Evolutionary conservation across 352 stramenopile genomes (phyloP), one percentile per base, ranked within the genome.

Genomic region (Elongisporangium senticosum): DNA sequence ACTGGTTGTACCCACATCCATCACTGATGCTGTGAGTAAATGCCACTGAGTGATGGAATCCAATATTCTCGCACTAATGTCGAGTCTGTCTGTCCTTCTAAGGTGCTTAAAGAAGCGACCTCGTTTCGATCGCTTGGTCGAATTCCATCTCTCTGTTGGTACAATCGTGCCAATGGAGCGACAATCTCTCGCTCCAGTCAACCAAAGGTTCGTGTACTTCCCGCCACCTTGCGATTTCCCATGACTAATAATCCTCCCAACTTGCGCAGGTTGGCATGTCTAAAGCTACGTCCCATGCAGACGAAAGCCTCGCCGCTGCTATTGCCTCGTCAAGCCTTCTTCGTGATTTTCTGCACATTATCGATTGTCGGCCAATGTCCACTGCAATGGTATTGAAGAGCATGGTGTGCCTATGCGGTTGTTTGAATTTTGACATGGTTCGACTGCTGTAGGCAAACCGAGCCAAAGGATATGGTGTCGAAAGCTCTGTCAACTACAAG

Each of bases 401-500:
- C 10, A 37, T 33, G 65, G 50, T 33, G 37, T 61, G 90, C 74
- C 51, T 84, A 68, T 68, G 85, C 65, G 88, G 74, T 28, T 48
- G 33, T 15, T 19, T 17, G 10, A n/a, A 20, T 56, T 43, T 20
- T 19, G 20, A 24, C 15, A 7, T 49, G 17, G 17, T 59, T 54
- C 24, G 7, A 2, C 7, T 55, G n/a, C 19, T 24, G 0, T 21
- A 87, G 62, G 83, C 79, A 19, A 88, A 95, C 47, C 83, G 83
- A 24, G 79, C 97, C 65, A 85, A 97, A 73, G 87, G 96, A 58
- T 98, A 96, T 72, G 94, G 96, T 37, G 96, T 98, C 54, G 96
- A 99, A 69, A 98, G 96, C 71, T 92, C 86, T 0, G 93, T 96
- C 43, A 95, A 98, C 72, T 99, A 99, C 77, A 89, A 93, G 51